These are phyloP conservation scores for Quercus wislizeni DNA, from an alignment of 306 rosid genomes.

Conservation along the genomic window DNA sequence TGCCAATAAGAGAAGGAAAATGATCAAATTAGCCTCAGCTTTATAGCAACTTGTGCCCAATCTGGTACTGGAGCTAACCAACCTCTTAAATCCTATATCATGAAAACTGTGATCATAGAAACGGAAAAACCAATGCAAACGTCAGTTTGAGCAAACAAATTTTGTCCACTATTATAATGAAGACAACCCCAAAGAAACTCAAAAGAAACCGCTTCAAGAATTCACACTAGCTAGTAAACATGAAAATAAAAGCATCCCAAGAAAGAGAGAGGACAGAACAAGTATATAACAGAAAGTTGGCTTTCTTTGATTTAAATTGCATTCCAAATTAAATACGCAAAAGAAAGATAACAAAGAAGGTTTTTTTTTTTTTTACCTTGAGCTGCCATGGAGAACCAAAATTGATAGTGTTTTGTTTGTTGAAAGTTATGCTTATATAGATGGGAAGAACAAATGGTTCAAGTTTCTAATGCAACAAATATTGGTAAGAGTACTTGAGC, in stretches of 20 bases:
- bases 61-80: conserved; percentile 23
- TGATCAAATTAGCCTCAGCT: conserved; percentile 27
- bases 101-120: conserved; percentile 35
- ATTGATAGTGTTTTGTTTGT: conserved; percentile 35
- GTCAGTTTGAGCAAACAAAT: conserved; percentile 48
- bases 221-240: conserved; percentile 7
- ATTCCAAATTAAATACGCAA: conserved; percentile 11
- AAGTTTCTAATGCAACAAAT: conserved; percentile 43
- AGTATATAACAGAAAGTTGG: not conserved
- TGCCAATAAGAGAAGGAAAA: conserved; percentile 9
- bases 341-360: conserved; percentile 19
- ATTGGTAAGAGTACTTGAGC: conserved; percentile 51
- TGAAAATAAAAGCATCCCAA: not conserved
- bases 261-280: not conserved
- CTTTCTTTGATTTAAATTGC: not conserved
- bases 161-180: conserved; percentile 26
- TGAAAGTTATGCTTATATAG: conserved; percentile 43
- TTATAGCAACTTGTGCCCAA: conserved; percentile 25
- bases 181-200: conserved; percentile 11
- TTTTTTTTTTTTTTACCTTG: conserved; percentile 40
- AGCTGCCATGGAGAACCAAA: conserved; percentile 38
- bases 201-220: conserved; percentile 7
- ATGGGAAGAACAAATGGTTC: conserved; percentile 36
- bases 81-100: conserved; percentile 36
- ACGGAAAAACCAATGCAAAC: conserved; percentile 32